Percentiles rank a stretch among this genome's conserved stretches.
Evolutionary conservation across 495 filamentous ascomycete genomes (phyloP).

Genomic region (Physcia stellaris): DNA sequence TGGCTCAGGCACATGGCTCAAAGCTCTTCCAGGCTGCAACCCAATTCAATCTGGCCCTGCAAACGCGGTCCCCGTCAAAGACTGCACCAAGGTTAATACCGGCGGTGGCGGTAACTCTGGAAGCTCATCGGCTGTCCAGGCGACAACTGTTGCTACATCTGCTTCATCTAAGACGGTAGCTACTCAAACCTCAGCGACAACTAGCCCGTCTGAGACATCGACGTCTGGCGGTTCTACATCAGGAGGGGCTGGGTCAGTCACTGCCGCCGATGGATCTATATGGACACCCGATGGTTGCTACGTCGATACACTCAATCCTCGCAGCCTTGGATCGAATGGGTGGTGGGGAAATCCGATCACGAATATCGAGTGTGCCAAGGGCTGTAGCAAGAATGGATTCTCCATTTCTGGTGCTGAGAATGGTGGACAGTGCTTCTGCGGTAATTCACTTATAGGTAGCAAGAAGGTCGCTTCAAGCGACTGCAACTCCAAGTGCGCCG

Average conservation of each 20-base stretch:
- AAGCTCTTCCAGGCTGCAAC: slow-evolving; percentile 12
- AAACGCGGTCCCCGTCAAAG: slow-evolving; percentile 1
- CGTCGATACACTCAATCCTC: slow-evolving; percentile 6
- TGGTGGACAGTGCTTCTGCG: slow-evolving; percentile 16
- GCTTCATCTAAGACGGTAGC: neutral
- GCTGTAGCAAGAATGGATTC: slow-evolving; percentile 9
- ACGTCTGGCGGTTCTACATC: neutral
- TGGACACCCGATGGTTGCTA: slow-evolving; percentile 7
- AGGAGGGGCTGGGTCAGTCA: slow-evolving; percentile 1
- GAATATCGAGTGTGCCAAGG: slow-evolving; percentile 7
- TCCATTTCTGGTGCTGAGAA: slow-evolving; percentile 14
- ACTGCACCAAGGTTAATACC: neutral
- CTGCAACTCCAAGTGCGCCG: slow-evolving; percentile 9
- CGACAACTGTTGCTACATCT: neutral
- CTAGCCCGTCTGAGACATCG: too few relatives aligned
- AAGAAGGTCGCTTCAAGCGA: slow-evolving; percentile 3
- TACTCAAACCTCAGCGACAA: neutral
- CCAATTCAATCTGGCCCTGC: slow-evolving; percentile 11
- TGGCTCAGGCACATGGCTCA: neutral
- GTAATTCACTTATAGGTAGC: slow-evolving; percentile 8
- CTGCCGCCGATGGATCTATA: neutral
- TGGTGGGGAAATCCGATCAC: slow-evolving; percentile 5
- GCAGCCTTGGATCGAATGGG: slow-evolving; percentile 3
- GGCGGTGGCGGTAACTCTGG: neutral
- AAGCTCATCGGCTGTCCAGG: neutral